Conservation (phyloP, 331 rosid species). For the Cydonia oblonga region DNA sequence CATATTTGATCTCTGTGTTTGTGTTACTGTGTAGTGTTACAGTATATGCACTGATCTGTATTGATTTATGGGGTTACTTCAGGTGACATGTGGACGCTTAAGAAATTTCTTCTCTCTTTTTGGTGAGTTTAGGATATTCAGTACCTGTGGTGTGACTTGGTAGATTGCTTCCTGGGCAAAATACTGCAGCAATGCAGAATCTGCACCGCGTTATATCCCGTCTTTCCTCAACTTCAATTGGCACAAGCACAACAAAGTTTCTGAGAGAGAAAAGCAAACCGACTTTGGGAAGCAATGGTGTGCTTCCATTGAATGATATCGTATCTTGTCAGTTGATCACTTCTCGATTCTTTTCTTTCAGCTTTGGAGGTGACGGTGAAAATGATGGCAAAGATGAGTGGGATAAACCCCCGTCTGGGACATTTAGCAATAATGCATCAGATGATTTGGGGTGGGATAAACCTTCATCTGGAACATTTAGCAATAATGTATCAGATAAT, state of each 20-base stretch:
- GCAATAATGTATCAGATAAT: slow-evolving; percentile 10
- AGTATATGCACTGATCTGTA: background rate
- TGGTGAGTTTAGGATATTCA: background rate
- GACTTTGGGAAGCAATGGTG: background rate
- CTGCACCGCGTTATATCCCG: slow-evolving; percentile 28
- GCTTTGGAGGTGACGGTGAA: slow-evolving; percentile 25
- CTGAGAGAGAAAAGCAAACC: slow-evolving; percentile 13
- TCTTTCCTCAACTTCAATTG: slow-evolving; percentile 17
- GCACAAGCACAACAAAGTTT: slow-evolving; percentile 16
- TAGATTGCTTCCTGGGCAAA: background rate
- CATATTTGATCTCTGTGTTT: background rate
- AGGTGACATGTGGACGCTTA: background rate
- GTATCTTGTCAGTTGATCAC: slow-evolving; percentile 4
- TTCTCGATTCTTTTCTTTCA: slow-evolving; percentile 29
- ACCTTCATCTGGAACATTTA: slow-evolving; percentile 18
- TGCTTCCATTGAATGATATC: background rate
- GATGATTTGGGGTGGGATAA: too few species aligned
- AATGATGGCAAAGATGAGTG: slow-evolving; percentile 20
- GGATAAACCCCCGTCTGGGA: slow-evolving; percentile 12
- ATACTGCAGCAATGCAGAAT: slow-evolving; percentile 39
- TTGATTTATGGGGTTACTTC: background rate
- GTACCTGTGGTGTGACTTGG: background rate
- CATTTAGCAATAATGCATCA: too few species aligned
- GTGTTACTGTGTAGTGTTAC: background rate
- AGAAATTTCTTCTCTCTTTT: background rate